These are phyloP conservation scores for Ceratobasidium sp. DNA, from an alignment of 1,284 basidiomycete species.

Conservation along the genomic window DNA sequence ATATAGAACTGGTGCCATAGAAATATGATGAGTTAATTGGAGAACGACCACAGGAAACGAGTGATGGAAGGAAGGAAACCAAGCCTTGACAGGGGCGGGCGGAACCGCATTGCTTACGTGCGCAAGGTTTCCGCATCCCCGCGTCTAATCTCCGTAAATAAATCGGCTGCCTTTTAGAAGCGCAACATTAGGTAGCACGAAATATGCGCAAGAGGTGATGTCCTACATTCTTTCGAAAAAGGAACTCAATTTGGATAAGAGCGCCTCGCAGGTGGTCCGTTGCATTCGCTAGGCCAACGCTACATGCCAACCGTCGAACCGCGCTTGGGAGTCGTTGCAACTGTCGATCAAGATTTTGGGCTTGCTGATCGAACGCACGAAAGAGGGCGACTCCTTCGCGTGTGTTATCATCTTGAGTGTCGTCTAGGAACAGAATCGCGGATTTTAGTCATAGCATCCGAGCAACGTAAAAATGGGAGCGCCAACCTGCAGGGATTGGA, in stretches of 20 bases:
- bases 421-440: neutral
- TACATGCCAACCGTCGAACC: constrained; percentile 45
- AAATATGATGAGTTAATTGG: no score
- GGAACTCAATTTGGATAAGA: constrained; percentile 45
- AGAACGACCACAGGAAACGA: neutral
- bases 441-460: neutral
- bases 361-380: constrained; percentile 16
- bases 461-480: neutral
- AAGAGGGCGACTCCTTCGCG: constrained; percentile 26
- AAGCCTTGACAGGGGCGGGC: neutral
- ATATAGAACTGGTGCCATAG: no score
- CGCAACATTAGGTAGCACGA: neutral
- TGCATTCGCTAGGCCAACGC: constrained; percentile 43
- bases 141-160: constrained; percentile 28
- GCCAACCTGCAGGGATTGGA: constrained; percentile 12
- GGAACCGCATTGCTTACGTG: neutral
- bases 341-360: constrained; percentile 31
- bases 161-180: constrained; percentile 17
- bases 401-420: constrained; percentile 15
- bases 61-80: neutral
- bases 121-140: neutral
- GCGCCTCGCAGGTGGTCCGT: constrained; percentile 42
- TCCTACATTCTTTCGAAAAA: constrained; percentile 46
- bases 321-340: constrained; percentile 45
- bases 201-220: neutral